phyloP scores from a whole-genome alignment of 768 basidiomycete species.

The Psilocybe tampanensis region DNA sequence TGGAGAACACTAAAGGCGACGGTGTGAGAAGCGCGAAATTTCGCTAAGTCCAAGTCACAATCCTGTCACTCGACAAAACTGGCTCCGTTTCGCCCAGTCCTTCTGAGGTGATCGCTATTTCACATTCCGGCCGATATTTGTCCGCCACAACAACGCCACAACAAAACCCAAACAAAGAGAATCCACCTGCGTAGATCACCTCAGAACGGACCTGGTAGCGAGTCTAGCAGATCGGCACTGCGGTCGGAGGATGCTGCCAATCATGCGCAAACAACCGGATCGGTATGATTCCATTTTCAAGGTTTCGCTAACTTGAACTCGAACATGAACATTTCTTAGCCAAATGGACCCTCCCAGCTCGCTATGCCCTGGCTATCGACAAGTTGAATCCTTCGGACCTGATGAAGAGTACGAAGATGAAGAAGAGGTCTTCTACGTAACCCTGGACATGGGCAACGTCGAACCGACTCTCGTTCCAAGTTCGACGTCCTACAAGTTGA shows the following conservation, averaged over 20 bases:
- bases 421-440: conserved; percentile 68
- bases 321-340: neutral
- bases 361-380: conserved; percentile 61
- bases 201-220: neutral
- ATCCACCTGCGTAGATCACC: neutral
- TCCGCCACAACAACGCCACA: neutral
- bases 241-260: conserved; percentile 5
- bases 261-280: conserved; percentile 1
- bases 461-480: conserved; percentile 79
- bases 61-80: neutral
- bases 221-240: neutral
- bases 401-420: conserved; percentile 68
- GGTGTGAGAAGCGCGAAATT: neutral
- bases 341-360: conserved; percentile 24
- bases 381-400: conserved; percentile 68
- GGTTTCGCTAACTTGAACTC: neutral
- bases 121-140: neutral
- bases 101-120: neutral
- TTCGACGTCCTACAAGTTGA: conserved; percentile 69
- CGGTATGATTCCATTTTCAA: neutral
- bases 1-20: neutral
- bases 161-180: neutral
- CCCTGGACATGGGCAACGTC: conserved; percentile 70
- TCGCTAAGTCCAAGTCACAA: neutral
- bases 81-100: neutral